phyloP scores from a whole-genome alignment of 148 eudicot genomes.

The Camellia granthamiana region DNA sequence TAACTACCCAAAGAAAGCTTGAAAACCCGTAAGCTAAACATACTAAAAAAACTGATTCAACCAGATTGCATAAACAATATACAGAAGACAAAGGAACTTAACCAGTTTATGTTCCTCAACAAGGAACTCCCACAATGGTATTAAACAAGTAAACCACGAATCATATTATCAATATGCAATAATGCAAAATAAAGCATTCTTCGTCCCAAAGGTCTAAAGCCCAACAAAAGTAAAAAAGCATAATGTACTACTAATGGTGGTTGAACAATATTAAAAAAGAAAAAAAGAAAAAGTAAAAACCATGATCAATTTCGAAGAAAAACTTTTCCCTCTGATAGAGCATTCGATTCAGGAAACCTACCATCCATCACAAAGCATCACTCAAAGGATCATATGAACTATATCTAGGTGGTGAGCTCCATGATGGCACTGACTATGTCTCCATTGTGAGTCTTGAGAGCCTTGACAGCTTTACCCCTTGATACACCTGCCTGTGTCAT shows the following conservation, averaged over 20 bases:
- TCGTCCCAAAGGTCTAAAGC: too few species aligned
- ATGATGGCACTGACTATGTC: slow-evolving; percentile 78
- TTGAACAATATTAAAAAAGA: too few species aligned
- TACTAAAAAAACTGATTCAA: too few species aligned
- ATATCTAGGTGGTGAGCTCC: slow-evolving; percentile 57
- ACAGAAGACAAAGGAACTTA: too few species aligned
- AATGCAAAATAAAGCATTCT: too few species aligned
- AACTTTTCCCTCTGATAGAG: not conserved
- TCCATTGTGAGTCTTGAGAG: slow-evolving; percentile 59
- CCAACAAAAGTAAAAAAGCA: not conserved
- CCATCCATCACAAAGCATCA: not conserved
- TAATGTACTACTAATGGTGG: not conserved
- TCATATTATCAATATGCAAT: too few species aligned
- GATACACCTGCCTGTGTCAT: slow-evolving; percentile 80
- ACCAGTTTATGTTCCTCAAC: too few species aligned
- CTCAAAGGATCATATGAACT: slow-evolving; percentile 6
- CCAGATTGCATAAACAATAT: too few species aligned
- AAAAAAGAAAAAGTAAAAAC: not conserved
- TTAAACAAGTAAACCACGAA: too few species aligned
- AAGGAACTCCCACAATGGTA: too few species aligned
- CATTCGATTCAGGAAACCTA: not conserved
- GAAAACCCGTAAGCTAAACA: too few species aligned
- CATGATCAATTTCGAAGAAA: slow-evolving; percentile 1
- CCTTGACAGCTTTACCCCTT: slow-evolving; percentile 70
- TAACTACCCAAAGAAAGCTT: too few species aligned